These are phyloP conservation scores for Medicago arabica DNA, from an alignment of 306 rosid genomes.

Conservation along the genomic window DNA sequence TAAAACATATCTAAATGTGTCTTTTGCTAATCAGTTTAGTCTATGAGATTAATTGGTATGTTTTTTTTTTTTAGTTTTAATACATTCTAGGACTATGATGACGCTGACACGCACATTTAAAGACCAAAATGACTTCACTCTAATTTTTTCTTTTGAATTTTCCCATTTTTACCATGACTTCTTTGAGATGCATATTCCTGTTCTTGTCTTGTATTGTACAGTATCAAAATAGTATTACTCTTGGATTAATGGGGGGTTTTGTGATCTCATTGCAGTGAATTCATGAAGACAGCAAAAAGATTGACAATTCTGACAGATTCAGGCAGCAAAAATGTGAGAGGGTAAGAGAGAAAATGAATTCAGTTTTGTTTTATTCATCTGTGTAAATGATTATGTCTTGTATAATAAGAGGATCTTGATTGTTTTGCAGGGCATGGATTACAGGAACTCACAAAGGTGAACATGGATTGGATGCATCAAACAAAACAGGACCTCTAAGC, in stretches of 20 bases:
- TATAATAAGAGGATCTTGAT: too few species aligned
- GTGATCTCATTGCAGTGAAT: slow-evolving; percentile 65
- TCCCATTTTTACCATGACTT: neutral
- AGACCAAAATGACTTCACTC: neutral
- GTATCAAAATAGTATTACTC: neutral
- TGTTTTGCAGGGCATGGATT: slow-evolving; percentile 69
- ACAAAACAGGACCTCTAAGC: slow-evolving; percentile 86
- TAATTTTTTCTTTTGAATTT: too few species aligned
- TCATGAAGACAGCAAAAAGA: slow-evolving; percentile 78
- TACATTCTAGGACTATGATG: neutral
- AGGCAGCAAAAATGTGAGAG: slow-evolving; percentile 52
- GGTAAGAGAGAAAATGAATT: slow-evolving; percentile 52
- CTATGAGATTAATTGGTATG: neutral
- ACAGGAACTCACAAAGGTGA: slow-evolving; percentile 69
- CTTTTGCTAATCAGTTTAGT: neutral
- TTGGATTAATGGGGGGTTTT: slow-evolving; percentile 10
- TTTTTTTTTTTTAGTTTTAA: neutral
- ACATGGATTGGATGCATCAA: slow-evolving; percentile 79
- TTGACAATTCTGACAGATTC: slow-evolving; percentile 72
- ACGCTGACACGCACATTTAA: neutral
- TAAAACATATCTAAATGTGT: neutral
- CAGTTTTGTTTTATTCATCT: neutral
- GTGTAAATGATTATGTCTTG: neutral
- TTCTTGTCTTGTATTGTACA: neutral
- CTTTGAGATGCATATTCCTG: neutral